A percentile compares a stretch with the other conserved stretches of the same genome.
phyloP scores from a whole-genome alignment of 352 stramenopile species.

The Pilasporangium apinafurcum region DNA sequence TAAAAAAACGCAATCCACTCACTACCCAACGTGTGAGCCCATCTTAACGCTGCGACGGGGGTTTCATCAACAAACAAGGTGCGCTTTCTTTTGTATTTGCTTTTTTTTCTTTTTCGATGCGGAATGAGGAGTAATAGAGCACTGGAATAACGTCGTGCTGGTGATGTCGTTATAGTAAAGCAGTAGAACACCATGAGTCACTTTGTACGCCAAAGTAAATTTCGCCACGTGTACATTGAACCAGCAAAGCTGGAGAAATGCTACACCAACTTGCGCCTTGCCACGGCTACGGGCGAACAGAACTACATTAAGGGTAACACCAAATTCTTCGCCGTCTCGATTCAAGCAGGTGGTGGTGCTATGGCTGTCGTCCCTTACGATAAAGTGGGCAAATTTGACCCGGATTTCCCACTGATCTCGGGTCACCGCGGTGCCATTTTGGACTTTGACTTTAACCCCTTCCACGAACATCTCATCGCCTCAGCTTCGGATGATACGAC shows the following conservation, averaged over 20 bases:
- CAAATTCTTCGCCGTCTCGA: conserved; percentile 98
- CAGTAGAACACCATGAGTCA: conserved; percentile 91
- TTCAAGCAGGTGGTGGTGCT: conserved; percentile 81
- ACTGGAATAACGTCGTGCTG: too few species aligned
- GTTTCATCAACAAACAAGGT: too few species aligned
- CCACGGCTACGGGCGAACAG: conserved; percentile 97
- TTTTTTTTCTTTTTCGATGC: too few species aligned
- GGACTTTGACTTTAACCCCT: conserved; percentile 99
- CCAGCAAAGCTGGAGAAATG: conserved; percentile 92
- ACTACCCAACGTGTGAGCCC: too few species aligned
- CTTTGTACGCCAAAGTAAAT: conserved; percentile 97
- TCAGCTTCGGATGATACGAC: conserved; percentile 96
- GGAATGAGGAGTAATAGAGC: too few species aligned
- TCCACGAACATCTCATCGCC: conserved; percentile 95
- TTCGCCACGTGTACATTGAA: conserved; percentile 98
- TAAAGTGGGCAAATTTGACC: conserved; percentile 92
- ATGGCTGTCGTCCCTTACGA: conserved; percentile 95
- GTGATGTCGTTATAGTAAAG: too few species aligned
- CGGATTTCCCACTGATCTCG: conserved; percentile 91
- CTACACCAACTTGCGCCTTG: conserved; percentile 91
- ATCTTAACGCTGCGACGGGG: too few species aligned
- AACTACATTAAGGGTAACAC: conserved; percentile 99
- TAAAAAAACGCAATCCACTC: too few species aligned
- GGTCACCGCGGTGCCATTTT: conserved; percentile 95
- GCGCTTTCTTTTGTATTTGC: too few species aligned